Evolutionary conservation across 2,329 filamentous ascomycete genomes (phyloP), one percentile per base, ranked within the genome.

Genomic region (Diaporthe sp.): DNA sequence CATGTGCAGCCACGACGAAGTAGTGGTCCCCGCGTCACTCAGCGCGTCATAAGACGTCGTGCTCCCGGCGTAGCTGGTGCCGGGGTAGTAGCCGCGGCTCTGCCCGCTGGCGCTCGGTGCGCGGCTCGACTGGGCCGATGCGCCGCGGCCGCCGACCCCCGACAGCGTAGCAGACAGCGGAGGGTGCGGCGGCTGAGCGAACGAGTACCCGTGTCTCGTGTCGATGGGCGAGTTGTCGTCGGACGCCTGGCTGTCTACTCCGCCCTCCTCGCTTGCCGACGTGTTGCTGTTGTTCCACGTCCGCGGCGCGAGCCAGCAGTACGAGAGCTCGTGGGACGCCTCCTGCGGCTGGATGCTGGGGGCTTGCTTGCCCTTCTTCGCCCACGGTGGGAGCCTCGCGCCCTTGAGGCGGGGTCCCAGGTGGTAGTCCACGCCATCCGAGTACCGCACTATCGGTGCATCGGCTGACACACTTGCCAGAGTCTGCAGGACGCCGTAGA

Each of bases 401-500:
- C 87, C 87, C 74, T 86, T 86, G 4, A 92, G 83, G 1, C 86
- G 85, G 1, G 89, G 87, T 19, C 86, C 88, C 10, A 92, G 83
- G 78, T 92, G 89, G 78, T 92, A 92, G 25, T 85, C 76, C 2
- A 92, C 90, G 10, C 83, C 84, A 8, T 89, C 86, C 4, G 83
- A 84, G 80, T 89, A 89, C 17, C 86, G 85, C 12, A 90, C 82
- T 51, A 85, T 84, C 15, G 87, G 89, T 0, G 87, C 85, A 74
- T 92, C 91, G 1, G 91, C 89, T 0, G 89, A 88, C 9, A 92
- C 84, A 32, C 87, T 88, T 2, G 90, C 90, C 2, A 92, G 85
- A 0, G 88, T 89, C 80, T 92, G 91, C 22, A 92, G 81, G 15
- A 92, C 82, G 4, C 87, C 88, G 77, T 92, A 92, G 30, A 92